Conservation (phyloP, 768 basidiomycete genomes). For the Phylloporus arenicola region DNA sequence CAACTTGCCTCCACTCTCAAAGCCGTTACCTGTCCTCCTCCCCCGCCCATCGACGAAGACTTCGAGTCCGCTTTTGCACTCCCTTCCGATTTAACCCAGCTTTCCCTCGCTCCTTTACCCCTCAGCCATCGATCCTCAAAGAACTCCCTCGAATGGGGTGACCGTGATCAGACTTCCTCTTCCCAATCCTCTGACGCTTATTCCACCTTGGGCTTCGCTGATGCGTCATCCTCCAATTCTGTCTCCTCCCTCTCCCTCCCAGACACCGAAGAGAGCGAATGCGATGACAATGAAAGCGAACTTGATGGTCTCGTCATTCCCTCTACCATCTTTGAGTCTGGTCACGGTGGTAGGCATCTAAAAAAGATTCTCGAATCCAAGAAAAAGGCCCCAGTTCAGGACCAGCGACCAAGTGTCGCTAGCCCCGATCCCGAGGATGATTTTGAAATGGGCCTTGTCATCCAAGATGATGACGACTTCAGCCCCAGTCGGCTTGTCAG, state of each 20-base stretch:
- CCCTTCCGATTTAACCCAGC: constrained; percentile 72
- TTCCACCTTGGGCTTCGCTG: constrained; percentile 71
- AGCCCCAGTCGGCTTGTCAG: constrained; percentile 70
- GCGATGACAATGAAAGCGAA: constrained; percentile 64
- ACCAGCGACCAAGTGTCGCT: constrained; percentile 47
- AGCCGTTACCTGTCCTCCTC: constrained; percentile 29
- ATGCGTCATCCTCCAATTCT: constrained; percentile 68
- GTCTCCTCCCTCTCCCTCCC: constrained; percentile 59
- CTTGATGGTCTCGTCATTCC: constrained; percentile 81
- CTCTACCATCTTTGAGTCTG: constrained; percentile 67
- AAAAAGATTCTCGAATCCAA: constrained; percentile 49
- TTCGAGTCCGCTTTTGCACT: constrained; percentile 80
- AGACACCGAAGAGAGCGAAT: constrained; percentile 67
- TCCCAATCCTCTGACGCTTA: constrained; percentile 87
- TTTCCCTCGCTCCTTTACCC: constrained; percentile 75
- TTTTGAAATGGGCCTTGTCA: constrained; percentile 79
- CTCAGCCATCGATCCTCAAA: constrained; percentile 76
- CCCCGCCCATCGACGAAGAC: constrained; percentile 56
- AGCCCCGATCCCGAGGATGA: constrained; percentile 73
- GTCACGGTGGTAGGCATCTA: constrained; percentile 48
- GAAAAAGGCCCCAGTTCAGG: constrained; percentile 52
- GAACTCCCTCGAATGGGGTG: constrained; percentile 80
- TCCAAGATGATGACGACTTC: constrained; percentile 78
- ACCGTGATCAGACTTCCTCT: constrained; percentile 76
- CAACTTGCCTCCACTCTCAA: constrained; percentile 39